Evolutionary conservation across 1,284 basidiomycete genomes (phyloP).

Genomic region (Bjerkandera adusta): DNA sequence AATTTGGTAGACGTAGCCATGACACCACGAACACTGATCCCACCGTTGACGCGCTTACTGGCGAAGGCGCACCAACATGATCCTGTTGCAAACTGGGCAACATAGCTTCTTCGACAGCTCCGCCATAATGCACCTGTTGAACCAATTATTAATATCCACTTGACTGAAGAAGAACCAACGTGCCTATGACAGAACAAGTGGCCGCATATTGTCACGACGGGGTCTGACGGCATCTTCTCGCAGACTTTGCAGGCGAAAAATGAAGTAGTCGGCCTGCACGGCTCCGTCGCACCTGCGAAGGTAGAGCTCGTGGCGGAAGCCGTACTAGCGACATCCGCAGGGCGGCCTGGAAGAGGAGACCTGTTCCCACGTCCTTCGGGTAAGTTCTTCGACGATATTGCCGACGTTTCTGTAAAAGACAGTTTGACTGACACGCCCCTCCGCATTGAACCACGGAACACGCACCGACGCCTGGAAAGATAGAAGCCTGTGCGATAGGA

Average conservation of each 20-base stretch:
- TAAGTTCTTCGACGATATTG: not conserved
- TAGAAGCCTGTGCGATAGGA: too few species aligned
- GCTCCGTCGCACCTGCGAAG: not conserved
- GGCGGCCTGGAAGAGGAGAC: not conserved
- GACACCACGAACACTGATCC: too few species aligned
- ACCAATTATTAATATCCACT: not conserved
- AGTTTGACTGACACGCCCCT: not conserved
- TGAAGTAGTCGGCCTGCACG: not conserved
- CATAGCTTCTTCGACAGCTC: slow-evolving; percentile 24
- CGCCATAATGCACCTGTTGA: slow-evolving; percentile 26
- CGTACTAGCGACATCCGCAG: not conserved
- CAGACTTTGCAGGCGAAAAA: not conserved
- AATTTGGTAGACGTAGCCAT: too few species aligned
- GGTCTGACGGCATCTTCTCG: not conserved
- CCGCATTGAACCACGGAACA: too few species aligned
- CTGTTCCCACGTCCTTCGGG: not conserved
- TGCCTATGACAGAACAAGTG: not conserved
- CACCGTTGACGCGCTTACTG: not conserved
- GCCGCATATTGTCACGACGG: not conserved
- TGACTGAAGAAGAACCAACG: not conserved
- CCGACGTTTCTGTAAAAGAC: not conserved
- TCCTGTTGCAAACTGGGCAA: slow-evolving; percentile 27
- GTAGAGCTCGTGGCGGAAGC: not conserved
- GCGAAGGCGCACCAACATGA: slow-evolving; percentile 25
- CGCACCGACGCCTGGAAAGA: too few species aligned